phyloP scores from a whole-genome alignment of 2,329 filamentous ascomycete genomes.

The Claviceps quebecensis region DNA sequence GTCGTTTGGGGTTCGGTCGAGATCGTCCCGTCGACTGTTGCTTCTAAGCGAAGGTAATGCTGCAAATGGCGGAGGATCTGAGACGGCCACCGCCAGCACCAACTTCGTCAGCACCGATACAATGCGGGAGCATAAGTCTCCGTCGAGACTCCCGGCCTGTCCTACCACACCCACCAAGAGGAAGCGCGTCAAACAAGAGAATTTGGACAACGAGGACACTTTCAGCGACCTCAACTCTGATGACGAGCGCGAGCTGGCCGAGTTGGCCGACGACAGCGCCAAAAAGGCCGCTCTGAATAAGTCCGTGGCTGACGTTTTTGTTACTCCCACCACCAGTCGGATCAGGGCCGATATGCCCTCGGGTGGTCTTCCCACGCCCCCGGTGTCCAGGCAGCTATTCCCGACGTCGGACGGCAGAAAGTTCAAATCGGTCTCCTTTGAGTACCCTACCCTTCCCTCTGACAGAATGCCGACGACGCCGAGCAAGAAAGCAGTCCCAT shows the following conservation, averaged over 20 bases:
- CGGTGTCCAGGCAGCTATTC: conserved; percentile 23
- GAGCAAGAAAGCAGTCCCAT: background rate
- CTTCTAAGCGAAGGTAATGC: background rate
- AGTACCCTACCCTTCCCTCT: conserved; percentile 8
- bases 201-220: conserved; percentile 14
- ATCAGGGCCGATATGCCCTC: conserved; percentile 10
- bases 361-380: conserved; percentile 19
- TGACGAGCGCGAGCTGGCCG: conserved; percentile 23
- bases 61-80: background rate
- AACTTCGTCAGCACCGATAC: background rate
- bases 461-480: background rate
- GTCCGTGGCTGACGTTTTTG: conserved; percentile 6
- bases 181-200: conserved; percentile 15
- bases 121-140: background rate
- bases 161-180: conserved; percentile 13
- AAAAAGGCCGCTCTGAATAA: conserved; percentile 10
- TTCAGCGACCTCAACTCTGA: conserved; percentile 24
- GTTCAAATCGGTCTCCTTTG: conserved; percentile 20
- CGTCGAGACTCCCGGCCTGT: background rate
- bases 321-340: conserved; percentile 15
- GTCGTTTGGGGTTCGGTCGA: conserved; percentile 16
- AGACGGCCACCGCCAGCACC: background rate
- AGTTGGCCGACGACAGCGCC: conserved; percentile 22
- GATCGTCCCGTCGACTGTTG: conserved; percentile 9
- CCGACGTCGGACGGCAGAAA: conserved; percentile 16